Evolutionary conservation across 129 eudicot species (phyloP), one percentile per base, ranked within the genome.

Genomic region (Pittosporum tobira): DNA sequence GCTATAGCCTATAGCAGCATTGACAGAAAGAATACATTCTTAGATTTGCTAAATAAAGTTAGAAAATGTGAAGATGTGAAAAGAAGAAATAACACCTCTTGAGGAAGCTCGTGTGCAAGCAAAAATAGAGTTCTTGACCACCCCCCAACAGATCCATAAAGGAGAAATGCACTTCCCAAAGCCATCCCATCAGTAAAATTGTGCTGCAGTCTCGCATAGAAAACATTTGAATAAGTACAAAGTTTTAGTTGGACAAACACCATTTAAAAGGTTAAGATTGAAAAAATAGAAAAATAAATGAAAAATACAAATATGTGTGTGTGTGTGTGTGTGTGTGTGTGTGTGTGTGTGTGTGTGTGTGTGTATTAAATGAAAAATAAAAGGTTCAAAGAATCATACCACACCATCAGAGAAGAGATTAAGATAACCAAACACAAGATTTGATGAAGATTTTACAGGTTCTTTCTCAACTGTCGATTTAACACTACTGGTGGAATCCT

Each of bases 181-280:
- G 98, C 98, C 94, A 90, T 86, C 51, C 95, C 98, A 70, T 90
- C 95, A 40, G 98, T 90, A 71, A 90, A 90, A 75, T 90, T 91
- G 70, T 91, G 98, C 96, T 91, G 96, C 73, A 51, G n/a, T 62
- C 38, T 47, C 37, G 54, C 25, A 48, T 12, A 76, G 2, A 43
- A n/a, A n/a, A n/a, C n/a, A n/a, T n/a, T n/a, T n/a, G n/a, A n/a
- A n/a, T n/a, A n/a, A n/a, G n/a, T n/a, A n/a, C n/a, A n/a, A n/a
- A n/a, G n/a, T n/a, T n/a, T n/a, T n/a, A n/a, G n/a, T n/a, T n/a
- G n/a, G n/a, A n/a, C n/a, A n/a, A n/a, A n/a, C n/a, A n/a, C n/a
- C n/a, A n/a, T n/a, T n/a, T n/a, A n/a, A n/a, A n/a, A n/a, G n/a
- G n/a, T n/a, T n/a, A n/a, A n/a, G n/a, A n/a, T n/a, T n/a, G n/a